Percentiles rank a stretch among this genome's conserved stretches.
Conservation (phyloP, 441 rosid species). For the Aquilaria agallochum region DNA sequence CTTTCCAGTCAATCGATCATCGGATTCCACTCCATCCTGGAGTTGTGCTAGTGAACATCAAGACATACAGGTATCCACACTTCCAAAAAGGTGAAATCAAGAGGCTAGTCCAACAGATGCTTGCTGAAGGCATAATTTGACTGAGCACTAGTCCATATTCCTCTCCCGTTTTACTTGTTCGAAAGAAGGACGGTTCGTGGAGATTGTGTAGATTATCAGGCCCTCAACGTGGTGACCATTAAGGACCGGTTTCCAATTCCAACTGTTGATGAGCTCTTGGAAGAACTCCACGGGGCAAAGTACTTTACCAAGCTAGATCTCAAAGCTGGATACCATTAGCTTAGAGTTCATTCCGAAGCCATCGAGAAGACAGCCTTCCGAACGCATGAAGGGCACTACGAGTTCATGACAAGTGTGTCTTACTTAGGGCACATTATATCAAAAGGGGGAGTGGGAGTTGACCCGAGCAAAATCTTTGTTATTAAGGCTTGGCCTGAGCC, state of each 20-base stretch:
- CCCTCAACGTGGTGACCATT: neutral
- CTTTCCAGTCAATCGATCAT: neutral
- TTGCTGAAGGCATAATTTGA: neutral
- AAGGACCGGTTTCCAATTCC: neutral
- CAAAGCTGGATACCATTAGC: neutral
- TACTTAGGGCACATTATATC: no score
- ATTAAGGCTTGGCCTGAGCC: no score
- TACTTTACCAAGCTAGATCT: neutral
- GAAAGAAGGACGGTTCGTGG: slow-evolving; percentile 1
- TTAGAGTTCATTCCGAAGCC: neutral
- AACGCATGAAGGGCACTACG: no score
- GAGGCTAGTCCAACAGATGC: neutral
- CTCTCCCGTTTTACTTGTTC: neutral
- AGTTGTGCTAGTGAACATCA: neutral
- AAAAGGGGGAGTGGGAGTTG: no score
- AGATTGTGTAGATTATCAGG: neutral
- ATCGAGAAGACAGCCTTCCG: no score
- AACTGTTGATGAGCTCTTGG: neutral
- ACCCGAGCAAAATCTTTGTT: no score
- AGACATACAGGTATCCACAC: neutral
- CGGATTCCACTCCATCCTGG: neutral
- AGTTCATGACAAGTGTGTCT: no score
- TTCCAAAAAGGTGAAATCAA: neutral
- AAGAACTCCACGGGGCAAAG: neutral
- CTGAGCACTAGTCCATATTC: neutral